Evolutionary conservation across 1,284 basidiomycete species (phyloP).

Genomic region (Schizophyllum amplum): DNA sequence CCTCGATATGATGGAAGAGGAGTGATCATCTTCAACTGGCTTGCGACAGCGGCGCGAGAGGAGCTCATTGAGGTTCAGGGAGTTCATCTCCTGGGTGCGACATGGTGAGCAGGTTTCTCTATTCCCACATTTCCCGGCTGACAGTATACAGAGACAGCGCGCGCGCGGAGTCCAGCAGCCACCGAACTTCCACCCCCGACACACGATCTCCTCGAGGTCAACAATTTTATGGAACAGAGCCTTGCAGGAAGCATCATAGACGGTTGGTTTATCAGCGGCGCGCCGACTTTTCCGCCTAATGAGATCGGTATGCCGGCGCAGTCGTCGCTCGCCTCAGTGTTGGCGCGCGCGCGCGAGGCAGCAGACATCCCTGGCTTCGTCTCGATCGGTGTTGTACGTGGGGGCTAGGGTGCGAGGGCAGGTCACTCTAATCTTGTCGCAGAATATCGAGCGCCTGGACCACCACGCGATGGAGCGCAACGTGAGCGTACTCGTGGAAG

Average conservation of each 20-base stretch:
- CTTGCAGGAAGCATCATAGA: slow-evolving; percentile 63
- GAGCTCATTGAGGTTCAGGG: slow-evolving; percentile 64
- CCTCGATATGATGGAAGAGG: slow-evolving; percentile 44
- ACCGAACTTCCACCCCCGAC: slow-evolving; percentile 34
- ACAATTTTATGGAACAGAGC: slow-evolving; percentile 68
- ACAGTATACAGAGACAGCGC: slow-evolving; percentile 23
- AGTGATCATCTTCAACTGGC: slow-evolving; percentile 59
- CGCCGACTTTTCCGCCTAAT: slow-evolving; percentile 46
- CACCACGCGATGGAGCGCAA: slow-evolving; percentile 49
- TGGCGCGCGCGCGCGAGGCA: slow-evolving; percentile 35
- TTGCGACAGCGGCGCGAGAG: slow-evolving; percentile 53
- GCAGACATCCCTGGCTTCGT: no score
- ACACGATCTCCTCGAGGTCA: slow-evolving; percentile 73
- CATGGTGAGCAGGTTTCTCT: slow-evolving; percentile 42
- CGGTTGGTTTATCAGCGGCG: slow-evolving; percentile 65
- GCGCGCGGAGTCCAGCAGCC: slow-evolving; percentile 30
- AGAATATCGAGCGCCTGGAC: no score
- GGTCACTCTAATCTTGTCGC: no score
- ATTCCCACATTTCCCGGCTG: slow-evolving; percentile 13
- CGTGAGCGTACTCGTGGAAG: slow-evolving; percentile 54
- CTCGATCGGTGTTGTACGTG: slow-evolving; percentile 5
- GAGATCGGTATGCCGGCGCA: slow-evolving; percentile 43
- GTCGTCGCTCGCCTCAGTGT: slow-evolving; percentile 29
- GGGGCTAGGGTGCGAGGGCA: no score
- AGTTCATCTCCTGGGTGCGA: slow-evolving; percentile 72